phyloP scores from a whole-genome alignment of 257 asterid genomes.

The Misopates orontium region DNA sequence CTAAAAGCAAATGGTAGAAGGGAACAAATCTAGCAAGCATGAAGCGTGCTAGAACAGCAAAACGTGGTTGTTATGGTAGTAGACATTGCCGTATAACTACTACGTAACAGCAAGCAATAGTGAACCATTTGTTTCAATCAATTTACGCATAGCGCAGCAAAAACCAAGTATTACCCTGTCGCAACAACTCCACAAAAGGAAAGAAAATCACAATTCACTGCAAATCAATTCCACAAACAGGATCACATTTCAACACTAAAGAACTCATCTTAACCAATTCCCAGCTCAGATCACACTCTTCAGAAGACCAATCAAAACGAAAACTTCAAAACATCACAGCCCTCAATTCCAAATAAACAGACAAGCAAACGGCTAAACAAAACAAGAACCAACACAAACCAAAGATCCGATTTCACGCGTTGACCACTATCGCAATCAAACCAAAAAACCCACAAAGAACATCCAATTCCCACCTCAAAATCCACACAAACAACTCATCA shows the following conservation, averaged over 20 bases:
- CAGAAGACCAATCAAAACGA: not conserved
- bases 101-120: constrained; percentile 5
- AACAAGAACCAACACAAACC: not conserved
- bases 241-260: constrained; percentile 7
- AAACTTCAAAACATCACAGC: not conserved
- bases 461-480: not conserved
- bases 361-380: not conserved
- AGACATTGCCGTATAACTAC: not conserved
- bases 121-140: not conserved
- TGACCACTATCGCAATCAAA: not conserved
- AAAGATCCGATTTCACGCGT: not conserved
- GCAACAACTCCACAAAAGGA: not conserved
- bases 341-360: not conserved
- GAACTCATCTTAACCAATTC: constrained; percentile 13
- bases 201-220: constrained; percentile 3
- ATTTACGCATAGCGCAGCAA: constrained; percentile 1
- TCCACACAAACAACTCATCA: not conserved
- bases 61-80: constrained; percentile 11
- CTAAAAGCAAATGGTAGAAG: constrained; percentile 10
- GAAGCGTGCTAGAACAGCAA: not conserved
- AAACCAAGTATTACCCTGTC: constrained; percentile 4
- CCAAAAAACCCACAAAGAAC: not conserved
- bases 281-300: constrained; percentile 14
- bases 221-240: constrained; percentile 7
- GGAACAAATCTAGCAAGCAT: not conserved